Conservation (phyloP, 495 filamentous ascomycete species). For the Podospora pseudocomata region DNA sequence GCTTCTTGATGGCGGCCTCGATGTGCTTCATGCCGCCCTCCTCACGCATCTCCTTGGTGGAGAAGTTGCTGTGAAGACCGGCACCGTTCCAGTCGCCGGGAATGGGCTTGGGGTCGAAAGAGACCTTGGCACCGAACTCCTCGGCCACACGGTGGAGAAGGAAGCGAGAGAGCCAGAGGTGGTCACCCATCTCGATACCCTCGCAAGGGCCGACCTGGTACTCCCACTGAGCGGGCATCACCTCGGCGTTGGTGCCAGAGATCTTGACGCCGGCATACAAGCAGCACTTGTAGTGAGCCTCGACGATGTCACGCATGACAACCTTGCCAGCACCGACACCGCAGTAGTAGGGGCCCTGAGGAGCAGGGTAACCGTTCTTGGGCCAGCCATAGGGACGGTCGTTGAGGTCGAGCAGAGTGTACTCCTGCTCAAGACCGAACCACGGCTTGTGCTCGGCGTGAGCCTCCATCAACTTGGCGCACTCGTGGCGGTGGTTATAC, state of each 20-base stretch:
- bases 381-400: conserved; percentile 96
- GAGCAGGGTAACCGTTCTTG: conserved; percentile 77
- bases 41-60: conserved; percentile 76
- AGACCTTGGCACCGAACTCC: conserved; percentile 94
- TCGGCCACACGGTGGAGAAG: conserved; percentile 94
- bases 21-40: conserved; percentile 95
- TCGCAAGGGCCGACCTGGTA: conserved; percentile 95
- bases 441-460: conserved; percentile 81
- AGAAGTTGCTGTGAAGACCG: conserved; percentile 94
- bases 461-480: conserved; percentile 75
- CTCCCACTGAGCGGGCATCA: conserved; percentile 93
- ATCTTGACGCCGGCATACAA: conserved; percentile 88
- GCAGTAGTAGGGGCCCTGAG: conserved; percentile 98
- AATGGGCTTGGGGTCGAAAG: conserved; percentile 96
- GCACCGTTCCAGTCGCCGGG: conserved; percentile 99
- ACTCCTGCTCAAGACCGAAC: conserved; percentile 98
- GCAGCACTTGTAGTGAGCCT: conserved; percentile 98
- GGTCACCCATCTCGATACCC: conserved; percentile 92
- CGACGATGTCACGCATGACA: conserved; percentile 96
- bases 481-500: conserved; percentile 82
- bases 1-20: conserved; percentile 61
- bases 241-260: conserved; percentile 98
- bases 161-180: conserved; percentile 96
- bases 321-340: conserved; percentile 97
- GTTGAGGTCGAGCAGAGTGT: conserved; percentile 63